These are phyloP conservation scores for Arachis hypogaea DNA, from an alignment of 306 rosid genomes.

Conservation along the genomic window DNA sequence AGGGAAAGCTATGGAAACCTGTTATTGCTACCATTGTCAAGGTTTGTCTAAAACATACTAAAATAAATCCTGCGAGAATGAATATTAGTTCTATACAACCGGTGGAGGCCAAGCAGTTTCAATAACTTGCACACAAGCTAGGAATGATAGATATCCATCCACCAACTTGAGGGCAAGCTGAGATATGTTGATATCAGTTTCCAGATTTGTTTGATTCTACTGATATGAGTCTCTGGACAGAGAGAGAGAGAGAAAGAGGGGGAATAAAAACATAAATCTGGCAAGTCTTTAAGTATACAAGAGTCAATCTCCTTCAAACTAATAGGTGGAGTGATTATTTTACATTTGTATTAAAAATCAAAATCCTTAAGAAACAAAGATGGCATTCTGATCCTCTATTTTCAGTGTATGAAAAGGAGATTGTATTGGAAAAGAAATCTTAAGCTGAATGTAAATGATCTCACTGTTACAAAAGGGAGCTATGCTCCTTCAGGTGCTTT, in stretches of 20 bases:
- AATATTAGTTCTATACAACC: no score
- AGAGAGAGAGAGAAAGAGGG: no score
- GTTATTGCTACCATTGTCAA: not conserved
- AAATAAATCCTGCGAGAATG: no score
- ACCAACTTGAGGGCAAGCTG: no score
- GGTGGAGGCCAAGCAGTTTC: no score
- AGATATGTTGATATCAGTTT: no score
- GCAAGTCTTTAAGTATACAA: not conserved
- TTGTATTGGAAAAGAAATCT: not conserved
- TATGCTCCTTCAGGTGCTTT: constrained; percentile 1
- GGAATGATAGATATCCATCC: no score
- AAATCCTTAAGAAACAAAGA: not conserved
- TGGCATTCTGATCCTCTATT: not conserved
- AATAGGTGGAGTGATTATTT: not conserved
- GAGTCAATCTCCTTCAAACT: not conserved
- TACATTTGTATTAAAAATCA: constrained; percentile 7
- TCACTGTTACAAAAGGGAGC: constrained; percentile 18
- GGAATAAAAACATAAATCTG: no score
- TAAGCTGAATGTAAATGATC: not conserved
- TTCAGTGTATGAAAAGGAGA: constrained; percentile 25
- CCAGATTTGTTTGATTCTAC: no score
- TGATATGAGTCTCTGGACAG: no score
- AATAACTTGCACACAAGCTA: no score
- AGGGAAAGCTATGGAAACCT: not conserved
- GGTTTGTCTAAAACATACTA: not conserved